Base-by-base conservation (phyloP, 805 yeast genomes). In the Kuraishia molischiana region DNA sequence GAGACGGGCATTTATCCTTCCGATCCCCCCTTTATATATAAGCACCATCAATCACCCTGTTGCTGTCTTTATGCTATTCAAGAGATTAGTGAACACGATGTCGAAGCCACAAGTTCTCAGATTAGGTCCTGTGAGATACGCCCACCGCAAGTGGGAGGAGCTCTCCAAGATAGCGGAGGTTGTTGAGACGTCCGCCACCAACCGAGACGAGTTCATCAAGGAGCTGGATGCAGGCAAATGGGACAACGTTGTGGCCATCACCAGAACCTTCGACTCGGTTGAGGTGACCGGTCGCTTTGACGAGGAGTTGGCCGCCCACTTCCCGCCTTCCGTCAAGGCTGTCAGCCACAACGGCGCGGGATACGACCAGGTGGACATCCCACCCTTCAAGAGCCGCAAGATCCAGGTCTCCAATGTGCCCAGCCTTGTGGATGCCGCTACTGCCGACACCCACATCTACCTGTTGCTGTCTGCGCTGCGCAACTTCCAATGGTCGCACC, bases 141-240 rank as follows among this genome's bases (percentile, higher is more conserved):
- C 86, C 32, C 72, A 69, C 29, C 62, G 69, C 24, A 82, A 79
- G 32, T 85, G 92, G 90, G 61, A 64, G n/a, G 62, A 68, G 19
- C 58, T 84, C 15, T 47, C 53, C 9, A 49, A 67, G 32, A 50
- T 68, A 4, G 72, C 67, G 4, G 67, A 74, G 34, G 64, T 79
- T n/a, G 50, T 77, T 17, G 55, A 66, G 24, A 44, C 66, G 11
- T 59, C 53, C n/a, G 63, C 69, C 3, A 51, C 59, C 3, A 58
- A 57, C 19, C 56, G 73, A 32, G 54, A 46, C 14, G 67, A 69
- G 48, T 66, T 70, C 47, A 41, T 68, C 19, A 29, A 47, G 15
- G 64, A 64, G 45, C 54, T 59, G 34, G 46, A 56, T 28, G 44
- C 55, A 2, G 64, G 64, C 22, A 59, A 61, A 38, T 64, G 44